phyloP scores from a whole-genome alignment of 305 asterid genomes.

The Fraxinus velutina region DNA sequence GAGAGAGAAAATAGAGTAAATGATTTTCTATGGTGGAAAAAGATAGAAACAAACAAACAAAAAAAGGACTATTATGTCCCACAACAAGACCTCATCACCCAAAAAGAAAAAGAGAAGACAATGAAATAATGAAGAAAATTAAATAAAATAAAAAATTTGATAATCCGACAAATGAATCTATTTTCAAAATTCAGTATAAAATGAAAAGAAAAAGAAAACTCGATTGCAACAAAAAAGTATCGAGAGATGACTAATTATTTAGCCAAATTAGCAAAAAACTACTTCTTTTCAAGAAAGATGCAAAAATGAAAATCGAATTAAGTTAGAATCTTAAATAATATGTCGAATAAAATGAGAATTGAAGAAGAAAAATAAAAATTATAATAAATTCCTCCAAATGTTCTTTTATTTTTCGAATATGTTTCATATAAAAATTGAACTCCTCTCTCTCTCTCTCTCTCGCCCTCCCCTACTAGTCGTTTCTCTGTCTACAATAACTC shows the following conservation, averaged over 20 bases:
- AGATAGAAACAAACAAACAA: neutral
- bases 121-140: neutral
- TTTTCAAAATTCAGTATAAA: neutral
- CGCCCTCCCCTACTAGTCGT: neutral
- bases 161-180: neutral
- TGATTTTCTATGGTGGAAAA: neutral
- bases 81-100: neutral
- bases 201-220: neutral
- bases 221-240: neutral
- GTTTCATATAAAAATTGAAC: neutral
- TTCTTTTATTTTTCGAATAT: neutral
- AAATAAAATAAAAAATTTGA: neutral
- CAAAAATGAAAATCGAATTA: neutral
- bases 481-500: conserved; percentile 25
- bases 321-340: neutral
- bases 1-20: neutral
- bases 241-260: neutral
- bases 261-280: neutral
- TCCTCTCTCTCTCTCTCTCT: neutral
- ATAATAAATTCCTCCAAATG: neutral
- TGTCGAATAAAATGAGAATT: neutral
- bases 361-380: neutral
- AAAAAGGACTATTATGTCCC: neutral
- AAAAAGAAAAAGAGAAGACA: neutral
- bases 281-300: neutral